Evolutionary conservation across 2,329 filamentous ascomycete species (phyloP), one percentile per base, ranked within the genome.

Genomic region (Talaromyces pinophilus): DNA sequence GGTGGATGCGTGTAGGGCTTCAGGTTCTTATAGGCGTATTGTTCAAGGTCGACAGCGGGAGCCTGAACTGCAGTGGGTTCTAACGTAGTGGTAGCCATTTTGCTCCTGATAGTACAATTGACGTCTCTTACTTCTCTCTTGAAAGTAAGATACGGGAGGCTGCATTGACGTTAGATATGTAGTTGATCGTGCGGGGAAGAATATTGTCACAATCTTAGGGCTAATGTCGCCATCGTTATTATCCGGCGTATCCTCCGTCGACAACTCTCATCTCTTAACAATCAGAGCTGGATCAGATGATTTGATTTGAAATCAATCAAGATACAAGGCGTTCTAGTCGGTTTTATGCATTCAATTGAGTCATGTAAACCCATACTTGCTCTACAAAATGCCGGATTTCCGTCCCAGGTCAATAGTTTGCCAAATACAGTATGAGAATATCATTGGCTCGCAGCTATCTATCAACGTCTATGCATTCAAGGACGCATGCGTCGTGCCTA

Each of bases 1-100:
- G 62, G 65, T 10, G 65, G 65, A 30, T 67, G 65, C 6, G 48
- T 42, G 35, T 67, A 67, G 13, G 62, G 55, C 38, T 64, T 67
- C n/a, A 67, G 62, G 7, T 46, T 44, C 22, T 46, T 61, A 57
- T 22, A 67, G 57, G 59, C 62, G 44, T 67, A 62, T 42, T 60
- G 65, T 46, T 61, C 33, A 59, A 64, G 52, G 48, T 59, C 62
- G 8, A 13, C 42, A 15, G 8, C 59, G 15, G 59, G 42, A 50
- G n/a, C 25, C 10, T 35, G 25, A 33, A 48, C 42, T 35, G 50
- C 4, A n/a, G 40, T 42, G 17, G 54, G 19, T 25, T 64, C 62
- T 50, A 42, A 13, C 17, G 35, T 55, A 10, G 54, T 64, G 19
- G 62, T 57, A 40, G 62, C 30, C 62, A 64, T 64, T 59, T 33